A percentile compares a stretch with the other conserved stretches of the same genome.
Evolutionary conservation across 2,329 filamentous ascomycete genomes (phyloP).

Genomic region (Fusarium falciforme): DNA sequence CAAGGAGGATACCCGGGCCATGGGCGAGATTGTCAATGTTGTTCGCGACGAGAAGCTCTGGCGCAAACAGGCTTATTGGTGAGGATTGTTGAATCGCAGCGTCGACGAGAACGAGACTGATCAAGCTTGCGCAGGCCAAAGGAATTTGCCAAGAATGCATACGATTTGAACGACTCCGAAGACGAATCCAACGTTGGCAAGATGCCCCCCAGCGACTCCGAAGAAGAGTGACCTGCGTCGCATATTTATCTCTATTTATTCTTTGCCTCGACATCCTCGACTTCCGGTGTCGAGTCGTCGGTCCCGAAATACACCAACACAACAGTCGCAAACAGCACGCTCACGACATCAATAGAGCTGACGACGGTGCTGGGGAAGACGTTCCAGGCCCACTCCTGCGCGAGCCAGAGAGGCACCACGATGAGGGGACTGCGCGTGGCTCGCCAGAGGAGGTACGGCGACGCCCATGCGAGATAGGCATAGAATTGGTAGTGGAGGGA

Average conservation of each 20-base stretch:
- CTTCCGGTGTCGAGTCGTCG: conserved; percentile 52
- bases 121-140: conserved; percentile 71
- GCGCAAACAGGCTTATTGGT: conserved; percentile 93
- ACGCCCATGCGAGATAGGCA: conserved; percentile 89
- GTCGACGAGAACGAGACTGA: conserved; percentile 23
- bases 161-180: conserved; percentile 74
- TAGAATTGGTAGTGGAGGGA: conserved; percentile 97
- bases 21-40: conserved; percentile 92
- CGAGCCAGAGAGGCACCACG: conserved; percentile 76
- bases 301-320: conserved; percentile 70
- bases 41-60: conserved; percentile 92
- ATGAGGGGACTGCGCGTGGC: conserved; percentile 75
- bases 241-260: conserved; percentile 44
- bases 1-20: conserved; percentile 80
- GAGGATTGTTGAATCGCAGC: neutral
- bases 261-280: conserved; percentile 40
- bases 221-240: conserved; percentile 59
- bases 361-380: conserved; percentile 80
- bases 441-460: conserved; percentile 88
- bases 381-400: conserved; percentile 95
- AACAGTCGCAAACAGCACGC: conserved; percentile 75
- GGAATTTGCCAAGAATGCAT: conserved; percentile 77
- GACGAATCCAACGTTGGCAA: conserved; percentile 85
- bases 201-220: conserved; percentile 85
- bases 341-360: conserved; percentile 74